phyloP scores from a whole-genome alignment of 495 filamentous ascomycete genomes.

The Penicillium desertorum region DNA sequence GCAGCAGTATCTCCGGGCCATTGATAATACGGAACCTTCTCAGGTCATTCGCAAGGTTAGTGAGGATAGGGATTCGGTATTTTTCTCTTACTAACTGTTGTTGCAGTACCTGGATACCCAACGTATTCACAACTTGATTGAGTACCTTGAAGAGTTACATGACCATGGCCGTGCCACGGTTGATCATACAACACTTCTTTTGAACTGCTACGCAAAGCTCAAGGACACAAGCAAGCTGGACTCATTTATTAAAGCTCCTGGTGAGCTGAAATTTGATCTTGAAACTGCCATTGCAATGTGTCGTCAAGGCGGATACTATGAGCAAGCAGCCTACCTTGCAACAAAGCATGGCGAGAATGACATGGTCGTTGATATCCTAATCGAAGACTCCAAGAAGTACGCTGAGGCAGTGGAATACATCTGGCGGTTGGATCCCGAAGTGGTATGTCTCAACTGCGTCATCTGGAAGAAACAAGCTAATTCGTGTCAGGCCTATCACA shows the following conservation, averaged over 20 bases:
- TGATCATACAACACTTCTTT: constrained; percentile 91
- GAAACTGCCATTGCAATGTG: constrained; percentile 98
- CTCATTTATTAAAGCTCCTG: constrained; percentile 92
- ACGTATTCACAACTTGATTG: constrained; percentile 93
- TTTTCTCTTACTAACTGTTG: constrained; percentile 20
- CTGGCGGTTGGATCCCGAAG: constrained; percentile 79
- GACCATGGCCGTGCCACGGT: constrained; percentile 90
- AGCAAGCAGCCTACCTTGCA: constrained; percentile 93
- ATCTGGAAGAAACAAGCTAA: background rate
- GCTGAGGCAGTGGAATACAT: constrained; percentile 87
- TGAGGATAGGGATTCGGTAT: background rate
- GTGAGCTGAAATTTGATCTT: constrained; percentile 92
- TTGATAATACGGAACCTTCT: constrained; percentile 91
- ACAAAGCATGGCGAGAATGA: constrained; percentile 93
- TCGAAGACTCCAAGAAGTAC: constrained; percentile 91
- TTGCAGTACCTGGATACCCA: constrained; percentile 86
- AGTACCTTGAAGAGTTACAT: constrained; percentile 95
- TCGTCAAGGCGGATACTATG: constrained; percentile 94
- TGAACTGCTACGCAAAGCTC: constrained; percentile 97
- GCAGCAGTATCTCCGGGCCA: constrained; percentile 95
- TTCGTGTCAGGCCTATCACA: constrained; percentile 67
- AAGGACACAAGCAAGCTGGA: constrained; percentile 96
- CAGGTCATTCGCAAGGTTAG: constrained; percentile 86
- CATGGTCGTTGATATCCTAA: constrained; percentile 89
- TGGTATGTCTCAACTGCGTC: constrained; percentile 48